Evolutionary conservation across 2,329 filamentous ascomycete species (phyloP), one percentile per base, ranked within the genome.

Genomic region (Diplodia scrobiculata): DNA sequence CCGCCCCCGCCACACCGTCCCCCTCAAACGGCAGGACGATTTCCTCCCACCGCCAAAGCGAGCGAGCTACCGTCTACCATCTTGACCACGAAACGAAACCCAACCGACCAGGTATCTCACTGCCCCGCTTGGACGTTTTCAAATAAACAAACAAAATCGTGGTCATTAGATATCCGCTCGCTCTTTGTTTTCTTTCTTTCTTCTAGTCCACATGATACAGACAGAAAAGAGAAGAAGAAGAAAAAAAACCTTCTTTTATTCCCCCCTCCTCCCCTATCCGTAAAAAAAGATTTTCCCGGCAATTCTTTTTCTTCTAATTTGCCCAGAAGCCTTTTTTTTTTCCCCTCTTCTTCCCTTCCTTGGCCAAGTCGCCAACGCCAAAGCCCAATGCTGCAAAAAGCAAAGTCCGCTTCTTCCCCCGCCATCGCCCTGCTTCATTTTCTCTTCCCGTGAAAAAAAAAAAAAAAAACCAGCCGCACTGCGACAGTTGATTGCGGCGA

Each of bases 311-410:
- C 55, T n/a, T 54, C 48, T 25, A 19, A 29, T 29, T 50, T 53
- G 52, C 48, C 48, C 48, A 50, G 60, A 63, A 63, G 48, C 50
- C 45, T 45, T 63, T 63, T 53, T 21, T 25, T 25, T 25, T 21
- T 21, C 21, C n/a, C n/a, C n/a, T n/a, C 21, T 25, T 41, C 29
- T 25, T 25, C 25, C 25, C 25, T 41, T 19, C 13, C 11, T 51
- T 25, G 25, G 34, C 19, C 21, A 51, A 51, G 13, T 54, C 52
- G 52, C 25, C 52, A 63, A 63, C 60, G 60, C 60, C 60, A 63
- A 53, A 53, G 60, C 48, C 48, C 60, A 32, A 53, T 63, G 60
- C 48, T 32, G 52, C 52, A 63, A 63, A 63, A 63, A 63, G 60
- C 32, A 53, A 63, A 38, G 21, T 34, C 59, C 34, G 14, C 32